phyloP scores from a whole-genome alignment of 768 basidiomycete genomes.

The Suillus sp. region DNA sequence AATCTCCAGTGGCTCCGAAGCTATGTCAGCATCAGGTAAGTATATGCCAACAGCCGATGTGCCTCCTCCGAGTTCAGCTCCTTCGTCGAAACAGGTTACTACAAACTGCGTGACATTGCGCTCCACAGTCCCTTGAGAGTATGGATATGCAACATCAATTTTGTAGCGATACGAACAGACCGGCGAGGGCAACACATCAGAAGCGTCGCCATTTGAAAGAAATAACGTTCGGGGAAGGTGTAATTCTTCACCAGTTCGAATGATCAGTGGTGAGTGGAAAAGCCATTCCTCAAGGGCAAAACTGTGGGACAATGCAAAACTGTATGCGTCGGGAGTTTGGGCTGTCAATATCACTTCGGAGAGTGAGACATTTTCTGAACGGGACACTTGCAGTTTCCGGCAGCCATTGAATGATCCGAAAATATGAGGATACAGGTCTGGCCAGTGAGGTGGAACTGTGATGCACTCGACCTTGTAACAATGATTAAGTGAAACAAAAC shows the following conservation, averaged over 20 bases:
- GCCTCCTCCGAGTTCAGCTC: not conserved
- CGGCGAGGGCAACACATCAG: slow-evolving; percentile 14
- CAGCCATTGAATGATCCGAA: slow-evolving; percentile 31
- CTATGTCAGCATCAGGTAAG: slow-evolving; percentile 20
- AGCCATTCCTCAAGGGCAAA: slow-evolving; percentile 47
- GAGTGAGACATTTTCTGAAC: slow-evolving; percentile 38
- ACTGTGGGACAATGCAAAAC: slow-evolving; percentile 38
- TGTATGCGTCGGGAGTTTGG: slow-evolving; percentile 50
- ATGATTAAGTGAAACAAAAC: slow-evolving; percentile 1
- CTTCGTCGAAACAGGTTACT: slow-evolving; percentile 38
- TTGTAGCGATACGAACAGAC: slow-evolving; percentile 40
- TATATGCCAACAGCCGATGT: not conserved
- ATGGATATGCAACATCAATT: slow-evolving; percentile 67
- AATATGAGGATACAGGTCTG: slow-evolving; percentile 36
- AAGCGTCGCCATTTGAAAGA: slow-evolving; percentile 22
- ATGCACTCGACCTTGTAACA: slow-evolving; percentile 15
- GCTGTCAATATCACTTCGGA: slow-evolving; percentile 56
- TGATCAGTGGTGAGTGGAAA: slow-evolving; percentile 41
- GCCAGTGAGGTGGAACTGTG: slow-evolving; percentile 44
- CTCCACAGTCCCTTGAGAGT: slow-evolving; percentile 65
- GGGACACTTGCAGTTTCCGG: slow-evolving; percentile 13
- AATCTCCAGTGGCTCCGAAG: slow-evolving; percentile 61
- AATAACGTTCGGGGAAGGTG: slow-evolving; percentile 26
- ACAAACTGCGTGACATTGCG: slow-evolving; percentile 55
- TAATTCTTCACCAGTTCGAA: slow-evolving; percentile 53